Percentiles rank a stretch among this genome's conserved stretches.
Evolutionary conservation across 202 grass and related monocot species (phyloP).

Genomic region (Panicum virgatum): DNA sequence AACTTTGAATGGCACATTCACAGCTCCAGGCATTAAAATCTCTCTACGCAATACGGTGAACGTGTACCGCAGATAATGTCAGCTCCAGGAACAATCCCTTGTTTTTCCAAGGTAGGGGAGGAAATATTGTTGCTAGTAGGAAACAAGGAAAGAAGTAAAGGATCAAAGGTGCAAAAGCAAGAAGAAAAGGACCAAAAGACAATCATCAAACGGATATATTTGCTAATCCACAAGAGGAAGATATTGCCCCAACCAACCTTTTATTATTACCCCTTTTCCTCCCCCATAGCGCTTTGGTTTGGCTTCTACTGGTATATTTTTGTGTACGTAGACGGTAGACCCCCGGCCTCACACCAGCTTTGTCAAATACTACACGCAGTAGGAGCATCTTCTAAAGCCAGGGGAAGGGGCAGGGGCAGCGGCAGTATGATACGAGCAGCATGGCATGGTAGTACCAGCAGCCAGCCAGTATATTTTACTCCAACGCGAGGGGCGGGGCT

Average conservation of each 20-base stretch:
- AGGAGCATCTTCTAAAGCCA: conserved; percentile 1
- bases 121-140: background rate
- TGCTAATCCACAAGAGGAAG: conserved; percentile 27
- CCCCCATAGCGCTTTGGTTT: background rate
- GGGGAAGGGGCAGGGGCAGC: background rate
- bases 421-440: background rate
- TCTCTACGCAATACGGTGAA: background rate
- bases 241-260: background rate
- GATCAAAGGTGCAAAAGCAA: background rate
- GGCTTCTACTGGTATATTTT: background rate
- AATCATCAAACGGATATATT: background rate
- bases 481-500: background rate
- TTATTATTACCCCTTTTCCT: background rate
- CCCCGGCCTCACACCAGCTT: background rate
- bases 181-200: background rate
- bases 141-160: background rate
- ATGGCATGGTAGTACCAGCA: background rate
- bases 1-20: background rate
- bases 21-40: no score
- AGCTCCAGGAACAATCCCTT: no score
- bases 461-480: background rate
- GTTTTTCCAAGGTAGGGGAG: no score
- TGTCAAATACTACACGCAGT: background rate
- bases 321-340: background rate
- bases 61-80: no score